Percentiles rank a stretch among this genome's conserved stretches.
Conservation (phyloP, 1,284 basidiomycete genomes). For the Cutaneotrichosporon arboriforme region DNA sequence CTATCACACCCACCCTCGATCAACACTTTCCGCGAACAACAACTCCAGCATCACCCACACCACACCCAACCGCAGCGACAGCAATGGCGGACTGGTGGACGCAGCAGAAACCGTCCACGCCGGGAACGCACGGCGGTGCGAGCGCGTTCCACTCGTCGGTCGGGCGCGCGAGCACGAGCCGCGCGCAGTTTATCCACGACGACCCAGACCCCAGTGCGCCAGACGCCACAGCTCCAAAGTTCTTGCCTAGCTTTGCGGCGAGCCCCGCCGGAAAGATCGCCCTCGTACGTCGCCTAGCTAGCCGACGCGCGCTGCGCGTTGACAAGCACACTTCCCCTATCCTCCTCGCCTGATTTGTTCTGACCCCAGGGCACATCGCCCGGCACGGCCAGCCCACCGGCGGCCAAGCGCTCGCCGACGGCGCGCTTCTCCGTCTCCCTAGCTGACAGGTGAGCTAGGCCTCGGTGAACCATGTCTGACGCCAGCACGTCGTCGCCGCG, state of each 20-base stretch:
- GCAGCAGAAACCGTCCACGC: conserved; percentile 9
- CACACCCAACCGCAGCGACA: neutral
- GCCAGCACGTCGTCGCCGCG: conserved; percentile 16
- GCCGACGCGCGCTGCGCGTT: no score
- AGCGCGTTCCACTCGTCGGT: conserved; percentile 10
- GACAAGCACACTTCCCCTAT: no score
- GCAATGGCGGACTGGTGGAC: conserved; percentile 25
- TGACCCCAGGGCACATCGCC: conserved; percentile 18
- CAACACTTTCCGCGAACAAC: conserved; percentile 1
- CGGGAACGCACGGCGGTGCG: conserved; percentile 8
- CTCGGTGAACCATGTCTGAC: neutral
- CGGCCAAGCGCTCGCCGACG: conserved; percentile 23
- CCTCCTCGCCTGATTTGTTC: neutral
- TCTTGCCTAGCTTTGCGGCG: conserved; percentile 36
- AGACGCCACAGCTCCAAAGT: conserved; percentile 34
- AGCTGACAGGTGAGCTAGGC: conserved; percentile 19
- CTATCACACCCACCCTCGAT: no score
- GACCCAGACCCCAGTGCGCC: conserved; percentile 36
- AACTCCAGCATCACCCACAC: neutral
- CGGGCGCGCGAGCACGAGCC: conserved; percentile 7
- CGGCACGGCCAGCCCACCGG: conserved; percentile 18
- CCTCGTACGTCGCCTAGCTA: conserved; percentile 28
- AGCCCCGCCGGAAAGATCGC: conserved; percentile 36
- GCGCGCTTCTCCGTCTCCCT: conserved; percentile 23
- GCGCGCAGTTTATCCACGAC: conserved; percentile 19